Evolutionary conservation across 108 stramenopile species (phyloP).

Genomic region (Schizochytrium sp.): DNA sequence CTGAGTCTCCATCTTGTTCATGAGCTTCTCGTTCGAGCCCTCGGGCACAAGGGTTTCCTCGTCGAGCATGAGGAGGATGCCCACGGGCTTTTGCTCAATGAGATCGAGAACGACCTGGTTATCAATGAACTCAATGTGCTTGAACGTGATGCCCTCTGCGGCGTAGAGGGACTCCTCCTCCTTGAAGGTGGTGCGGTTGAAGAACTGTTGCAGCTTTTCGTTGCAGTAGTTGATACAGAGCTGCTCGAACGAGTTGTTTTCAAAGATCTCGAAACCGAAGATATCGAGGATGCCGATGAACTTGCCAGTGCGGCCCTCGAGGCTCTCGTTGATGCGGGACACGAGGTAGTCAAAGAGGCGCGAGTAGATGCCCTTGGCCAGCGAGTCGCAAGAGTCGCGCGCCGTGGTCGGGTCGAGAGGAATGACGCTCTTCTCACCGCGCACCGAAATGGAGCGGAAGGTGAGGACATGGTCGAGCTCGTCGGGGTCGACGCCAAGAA

Average conservation of each 20-base stretch:
- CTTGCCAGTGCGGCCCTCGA: constrained; percentile 38
- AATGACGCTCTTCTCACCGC: constrained; percentile 65
- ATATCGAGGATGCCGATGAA: constrained; percentile 90
- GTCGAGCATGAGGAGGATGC: constrained; percentile 41
- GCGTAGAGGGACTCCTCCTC: constrained; percentile 59
- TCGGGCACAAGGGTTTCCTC: constrained; percentile 36
- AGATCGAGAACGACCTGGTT: constrained; percentile 71
- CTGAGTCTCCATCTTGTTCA: constrained; percentile 36
- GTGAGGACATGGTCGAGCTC: constrained; percentile 64
- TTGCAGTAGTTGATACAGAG: constrained; percentile 94
- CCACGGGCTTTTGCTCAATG: constrained; percentile 56
- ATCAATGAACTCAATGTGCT: constrained; percentile 69
- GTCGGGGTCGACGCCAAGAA: constrained; percentile 59
- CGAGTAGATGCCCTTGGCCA: constrained; percentile 92
- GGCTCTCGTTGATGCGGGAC: constrained; percentile 75
- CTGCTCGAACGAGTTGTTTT: constrained; percentile 75
- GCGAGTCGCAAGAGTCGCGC: constrained; percentile 77
- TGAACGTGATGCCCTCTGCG: constrained; percentile 73
- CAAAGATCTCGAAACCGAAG: constrained; percentile 90
- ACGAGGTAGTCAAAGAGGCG: constrained; percentile 84
- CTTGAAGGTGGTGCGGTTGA: constrained; percentile 27
- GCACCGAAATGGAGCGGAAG: constrained; percentile 58
- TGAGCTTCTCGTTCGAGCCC: constrained; percentile 39
- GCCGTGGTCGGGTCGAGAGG: constrained; percentile 65
- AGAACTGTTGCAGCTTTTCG: constrained; percentile 81